Base-by-base conservation (phyloP, 2,329 filamentous ascomycete genomes). In the Alternaria arborescens region DNA sequence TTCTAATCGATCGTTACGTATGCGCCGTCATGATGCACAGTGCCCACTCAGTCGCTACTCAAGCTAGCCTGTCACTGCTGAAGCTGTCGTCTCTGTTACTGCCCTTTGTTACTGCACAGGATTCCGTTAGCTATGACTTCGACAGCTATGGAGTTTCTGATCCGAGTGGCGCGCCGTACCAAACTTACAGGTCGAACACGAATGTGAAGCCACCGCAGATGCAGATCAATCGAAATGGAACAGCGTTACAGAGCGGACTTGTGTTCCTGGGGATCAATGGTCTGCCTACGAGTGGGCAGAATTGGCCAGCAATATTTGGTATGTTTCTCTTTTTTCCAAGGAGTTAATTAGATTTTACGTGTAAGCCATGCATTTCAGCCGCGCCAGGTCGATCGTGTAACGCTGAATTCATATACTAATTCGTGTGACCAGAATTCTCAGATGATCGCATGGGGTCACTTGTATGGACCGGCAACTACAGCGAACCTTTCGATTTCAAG, bases 401-500 rank as follows among this genome's bases (percentile, higher is more conserved):
- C 8, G 22, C n/a, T 16, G 5, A 3, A 24, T 34, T 8, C 26
- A 14, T 20, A 8, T 18, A 5, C 16, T 51, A 18, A 51, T 20
- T 36, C 18, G 32, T 51, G 16, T 40, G 20, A 32, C 22, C 32
- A 63, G 60, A 63, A 44, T 59, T 70, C 50, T 66, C 68, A 12
- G 44, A 54, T 18, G 65, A 69, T 11, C 52, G 55, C 38, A 61
- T 65, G 53, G 67, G 67, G 20, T 64, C 66, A 12, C 60, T 71
- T 1, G 56, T 70, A 26, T 71, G 67, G 68, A 65, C 62, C 14
- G 62, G 43, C 0, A 64, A 71, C 30, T 70, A 67, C 58, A 60
- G 56, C 10, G 64, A 67, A 30, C 56, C 64, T 8, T 71, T 70
- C 42, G 66, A 71, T 38, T 70, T 71, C 56, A 62, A 59, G 41